Percentiles rank a stretch among this genome's conserved stretches.
Conservation (phyloP, 1,284 basidiomycete species). For the Gomphus bonarii region DNA sequence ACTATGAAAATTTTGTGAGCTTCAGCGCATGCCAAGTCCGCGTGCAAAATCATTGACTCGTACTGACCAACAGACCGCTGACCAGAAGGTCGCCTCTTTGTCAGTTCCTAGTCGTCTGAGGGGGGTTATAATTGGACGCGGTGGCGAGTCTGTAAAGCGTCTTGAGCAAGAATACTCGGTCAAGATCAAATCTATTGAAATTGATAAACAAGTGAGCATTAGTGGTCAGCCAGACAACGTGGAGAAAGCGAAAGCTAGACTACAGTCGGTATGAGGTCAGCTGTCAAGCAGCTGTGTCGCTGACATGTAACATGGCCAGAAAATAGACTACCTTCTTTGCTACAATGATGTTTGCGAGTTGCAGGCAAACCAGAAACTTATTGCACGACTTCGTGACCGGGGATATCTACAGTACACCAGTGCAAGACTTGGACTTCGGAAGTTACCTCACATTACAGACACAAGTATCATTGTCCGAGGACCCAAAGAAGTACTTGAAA, state of each 20-base stretch:
- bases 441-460: not conserved
- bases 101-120: not conserved
- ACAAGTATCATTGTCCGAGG: not conserved
- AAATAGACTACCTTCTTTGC: not conserved
- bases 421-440: not conserved
- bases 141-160: not conserved
- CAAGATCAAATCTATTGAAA: not conserved
- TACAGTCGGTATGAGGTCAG: not conserved
- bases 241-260: not conserved
- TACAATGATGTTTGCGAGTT: not conserved
- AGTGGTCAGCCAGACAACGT: not conserved
- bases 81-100: not conserved
- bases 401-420: not conserved
- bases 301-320: not conserved
- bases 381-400: not conserved
- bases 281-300: not conserved
- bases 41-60: not conserved
- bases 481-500: not conserved
- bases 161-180: not conserved
- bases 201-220: not conserved
- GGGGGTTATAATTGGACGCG: not conserved
- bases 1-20: not conserved
- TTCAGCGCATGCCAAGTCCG: too few relatives aligned
- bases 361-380: not conserved
- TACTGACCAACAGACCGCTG: not conserved